Evolutionary conservation across 495 filamentous ascomycete genomes (phyloP), one percentile per base, ranked within the genome.

Genomic region (Amorphotheca resinae): DNA sequence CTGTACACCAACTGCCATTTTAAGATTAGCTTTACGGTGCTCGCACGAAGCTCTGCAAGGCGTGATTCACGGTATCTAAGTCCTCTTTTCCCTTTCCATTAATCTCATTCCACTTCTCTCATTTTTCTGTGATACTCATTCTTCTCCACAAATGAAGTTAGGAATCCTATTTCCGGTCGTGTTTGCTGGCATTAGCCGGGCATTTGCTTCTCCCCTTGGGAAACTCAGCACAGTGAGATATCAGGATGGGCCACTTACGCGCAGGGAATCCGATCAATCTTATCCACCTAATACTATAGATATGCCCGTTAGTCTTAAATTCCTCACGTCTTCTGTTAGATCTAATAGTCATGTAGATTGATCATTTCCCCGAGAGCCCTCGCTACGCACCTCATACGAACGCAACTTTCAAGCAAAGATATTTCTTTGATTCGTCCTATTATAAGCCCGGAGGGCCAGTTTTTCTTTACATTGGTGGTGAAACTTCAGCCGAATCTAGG

Each of bases 381-480:
- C 47, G 51, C n/a, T 67, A 63, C 52, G 50, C 38, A 21, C 51
- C 58, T 21, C 51, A 66, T 34, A 54, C 56, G 34, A 59, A 55
- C 40, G 62, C 50, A 12, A 69, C 63, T 14, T 67, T 69, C 37
- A 59, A 53, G 21, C 63, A 67, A 52, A 56, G 64, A 50, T 69
- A 66, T 37, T 66, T 65, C 40, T 63, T 65, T 34, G 65, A 69
- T 45, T 56, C 52, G 12, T 56, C 63, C 0, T 67, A 67, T 48
- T 69, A 69, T 48, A 62, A 66, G 44, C 59, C 64, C 22, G 65
- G 65, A 9, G 65, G 65, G 2, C 64, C 65, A 16, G 61, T 69
- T 5, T 67, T 60, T 45, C 58, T 69, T 14, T 69, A 69, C 46
- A 61, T 69, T 28, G 52, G 59, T 26, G 65, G 65, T 43, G 65